Evolutionary conservation across 495 filamentous ascomycete species (phyloP), one percentile per base, ranked within the genome.

Genomic region (Podospora pseudocomata): DNA sequence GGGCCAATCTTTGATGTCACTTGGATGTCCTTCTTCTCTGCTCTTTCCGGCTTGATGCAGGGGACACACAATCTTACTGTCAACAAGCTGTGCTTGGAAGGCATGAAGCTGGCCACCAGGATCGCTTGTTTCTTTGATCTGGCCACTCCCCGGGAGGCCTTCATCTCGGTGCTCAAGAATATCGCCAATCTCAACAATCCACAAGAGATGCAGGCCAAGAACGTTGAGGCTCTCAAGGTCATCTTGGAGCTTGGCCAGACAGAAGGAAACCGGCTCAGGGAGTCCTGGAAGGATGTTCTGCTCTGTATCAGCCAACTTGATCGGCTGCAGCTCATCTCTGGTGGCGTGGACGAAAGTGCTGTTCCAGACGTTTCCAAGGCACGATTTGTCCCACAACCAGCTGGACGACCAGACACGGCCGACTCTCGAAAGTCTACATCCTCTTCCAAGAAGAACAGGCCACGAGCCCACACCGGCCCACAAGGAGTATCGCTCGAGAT

Each of bases 1-100:
- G 95, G 95, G 0, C 93, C 95, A 3, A 99, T 99, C 94, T 99
- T 99, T 71, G 94, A 98, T 71, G 94, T 97, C 18, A 96, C 92
- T 0, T 99, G 95, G 95, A 99, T 97, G 94, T 95, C 94, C 20
- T 96, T 97, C 79, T 89, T 98, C 74, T 97, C 93, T 11, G 92
- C 92, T 0, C 84, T 98, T 28, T 97, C 95, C 3, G 93, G 91
- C 30, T 88, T 93, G 67, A 93, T 93, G 78, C 94, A 97, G 72
- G 92, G 94, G 74, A 91, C 92, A 0, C 90, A 96, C 64, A 95
- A 97, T 75, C 83, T 97, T 20, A 92, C 97, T 72, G 91, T 92
- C 20, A 93, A 97, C 74, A 90, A 88, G 74, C 80, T 96, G 4
- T 97, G 96, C 74, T 89, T 98, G 82, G 95, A 98, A 75, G 95